Evolutionary conservation across 495 filamentous ascomycete genomes (phyloP).

Genomic region (Penicillium herquei): DNA sequence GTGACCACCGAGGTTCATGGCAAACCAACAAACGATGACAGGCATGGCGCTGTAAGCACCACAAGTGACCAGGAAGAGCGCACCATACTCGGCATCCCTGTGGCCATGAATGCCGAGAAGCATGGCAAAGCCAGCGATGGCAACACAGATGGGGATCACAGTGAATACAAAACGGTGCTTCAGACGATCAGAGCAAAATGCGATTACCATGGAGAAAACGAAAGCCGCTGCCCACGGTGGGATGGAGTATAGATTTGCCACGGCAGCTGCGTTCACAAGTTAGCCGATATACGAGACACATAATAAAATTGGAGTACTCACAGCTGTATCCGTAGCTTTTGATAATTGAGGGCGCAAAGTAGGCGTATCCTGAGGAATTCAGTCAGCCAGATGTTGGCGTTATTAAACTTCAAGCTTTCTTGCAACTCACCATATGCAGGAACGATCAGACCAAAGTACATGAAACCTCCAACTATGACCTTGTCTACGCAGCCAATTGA

Average conservation of each 20-base stretch:
- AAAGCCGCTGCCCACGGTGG: constrained; percentile 83
- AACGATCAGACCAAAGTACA: constrained; percentile 82
- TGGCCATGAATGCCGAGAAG: constrained; percentile 65
- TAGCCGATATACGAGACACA: constrained; percentile 14
- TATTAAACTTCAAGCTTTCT: neutral
- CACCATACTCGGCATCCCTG: constrained; percentile 62
- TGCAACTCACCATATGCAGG: constrained; percentile 68
- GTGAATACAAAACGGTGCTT: constrained; percentile 76
- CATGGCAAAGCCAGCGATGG: constrained; percentile 70
- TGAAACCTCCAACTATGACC: constrained; percentile 74
- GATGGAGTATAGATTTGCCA: constrained; percentile 79
- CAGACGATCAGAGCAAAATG: constrained; percentile 63
- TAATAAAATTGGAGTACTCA: constrained; percentile 17
- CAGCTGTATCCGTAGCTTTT: constrained; percentile 58
- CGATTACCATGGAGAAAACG: constrained; percentile 71
- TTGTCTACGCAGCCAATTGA: constrained; percentile 44
- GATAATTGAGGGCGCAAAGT: constrained; percentile 80
- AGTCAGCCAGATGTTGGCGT: neutral
- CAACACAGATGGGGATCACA: constrained; percentile 59
- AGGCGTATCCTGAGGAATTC: constrained; percentile 51
- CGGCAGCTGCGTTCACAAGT: constrained; percentile 46
- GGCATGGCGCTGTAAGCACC: constrained; percentile 73
- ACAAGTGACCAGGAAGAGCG: constrained; percentile 67
- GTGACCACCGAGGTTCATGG: constrained; percentile 89
- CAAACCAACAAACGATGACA: constrained; percentile 88